Evolutionary conservation across 1,284 basidiomycete genomes (phyloP), one percentile per base, ranked within the genome.

Genomic region (Rhodotorula sp.): DNA sequence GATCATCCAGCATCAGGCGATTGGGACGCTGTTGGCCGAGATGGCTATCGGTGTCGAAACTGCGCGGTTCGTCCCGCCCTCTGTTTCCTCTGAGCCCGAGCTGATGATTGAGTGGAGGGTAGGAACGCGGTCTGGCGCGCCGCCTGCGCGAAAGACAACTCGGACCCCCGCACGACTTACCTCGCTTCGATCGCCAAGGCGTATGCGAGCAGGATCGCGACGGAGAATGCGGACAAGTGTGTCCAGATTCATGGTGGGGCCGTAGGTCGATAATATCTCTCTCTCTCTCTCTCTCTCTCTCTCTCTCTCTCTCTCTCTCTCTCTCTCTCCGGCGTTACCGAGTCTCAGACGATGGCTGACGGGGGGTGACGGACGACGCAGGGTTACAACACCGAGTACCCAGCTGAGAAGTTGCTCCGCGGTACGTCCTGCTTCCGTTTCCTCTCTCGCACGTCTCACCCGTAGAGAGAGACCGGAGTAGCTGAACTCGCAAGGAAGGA

Each of bases 1-100:
- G 4, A 85, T 86, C 76, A 84, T 85, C 69, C 80, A 84, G 69
- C 85, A 86, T 76, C 84, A 85, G 74, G 84, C 82, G 34, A 81
- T 73, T 34, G 83, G 82, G 11, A 84, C 84, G 78, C 82, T 85
- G 80, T 80, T 86, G 9, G 84, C 84, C 22, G 84, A 86, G 72
- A 86, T 86, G 85, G 83, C 84, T 13, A 84, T 85, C 77, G 79
- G 76, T 29, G 62, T 59, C 53, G 68, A 70, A 34, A 44, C 34
- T 54, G 53, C 64, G 60, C 58, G 64, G 64, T 65, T 1, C 46
- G 64, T 54, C 20, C 17, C n/a, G 11, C 17, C 7, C 49, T 2
- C 44, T 29, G 47, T 34, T 22, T 49, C 29, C 39, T 39, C 29
- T 11, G 24, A 24, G n/a, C 47, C 24, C 44, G 29, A 10, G 24